A percentile compares a stretch with the other conserved stretches of the same genome.
Conservation (phyloP, 2,329 filamentous ascomycete genomes). For the Trichophyton schoenleinii region DNA sequence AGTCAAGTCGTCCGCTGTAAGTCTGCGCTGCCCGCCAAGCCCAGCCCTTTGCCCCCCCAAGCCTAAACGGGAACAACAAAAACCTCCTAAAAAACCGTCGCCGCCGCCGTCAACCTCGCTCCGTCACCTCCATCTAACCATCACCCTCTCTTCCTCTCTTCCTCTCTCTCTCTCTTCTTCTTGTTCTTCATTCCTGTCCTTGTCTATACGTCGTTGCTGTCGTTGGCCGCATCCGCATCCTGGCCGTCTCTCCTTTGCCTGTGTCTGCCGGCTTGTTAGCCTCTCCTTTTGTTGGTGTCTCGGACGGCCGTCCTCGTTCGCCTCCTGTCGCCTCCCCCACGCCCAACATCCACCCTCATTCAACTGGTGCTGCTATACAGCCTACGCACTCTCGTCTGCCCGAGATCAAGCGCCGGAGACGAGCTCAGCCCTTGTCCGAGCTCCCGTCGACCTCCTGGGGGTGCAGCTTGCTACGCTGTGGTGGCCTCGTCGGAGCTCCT, state of each 20-base stretch:
- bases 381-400: not conserved
- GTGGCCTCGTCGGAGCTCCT: not conserved
- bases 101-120: not conserved
- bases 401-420: not conserved
- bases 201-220: not conserved
- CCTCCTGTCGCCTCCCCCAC: not conserved
- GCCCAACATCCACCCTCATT: not conserved
- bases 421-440: not conserved
- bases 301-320: not conserved
- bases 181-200: not conserved
- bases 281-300: constrained; percentile 7
- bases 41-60: not conserved
- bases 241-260: constrained; percentile 1
- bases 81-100: not conserved
- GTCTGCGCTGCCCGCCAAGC: not conserved
- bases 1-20: not conserved
- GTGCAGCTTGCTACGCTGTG: not conserved
- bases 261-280: not conserved
- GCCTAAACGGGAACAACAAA: not conserved
- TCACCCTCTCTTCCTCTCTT: not conserved
- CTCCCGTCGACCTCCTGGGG: not conserved
- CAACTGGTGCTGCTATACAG: not conserved
- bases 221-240: not conserved
- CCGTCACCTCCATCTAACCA: not conserved
- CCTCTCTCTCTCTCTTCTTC: not conserved